Conservation (phyloP, 805 yeast species). For the Cyberlindnera euphorbiae region DNA sequence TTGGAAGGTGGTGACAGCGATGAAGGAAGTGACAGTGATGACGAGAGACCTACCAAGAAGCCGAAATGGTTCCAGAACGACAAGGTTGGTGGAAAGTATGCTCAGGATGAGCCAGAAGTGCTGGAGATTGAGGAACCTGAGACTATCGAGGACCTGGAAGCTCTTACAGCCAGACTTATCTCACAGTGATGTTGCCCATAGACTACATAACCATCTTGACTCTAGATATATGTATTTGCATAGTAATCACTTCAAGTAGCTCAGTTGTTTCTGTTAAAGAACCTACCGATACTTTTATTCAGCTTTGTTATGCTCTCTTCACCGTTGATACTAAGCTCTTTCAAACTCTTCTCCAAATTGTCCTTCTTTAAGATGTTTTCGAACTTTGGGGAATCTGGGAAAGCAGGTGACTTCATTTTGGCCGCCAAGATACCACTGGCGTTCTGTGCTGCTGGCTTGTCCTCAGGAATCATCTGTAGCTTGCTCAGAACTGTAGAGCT, state of each 20-base stretch:
- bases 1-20: conserved; percentile 26
- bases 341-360: conserved; percentile 31
- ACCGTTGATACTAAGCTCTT: conserved; percentile 39
- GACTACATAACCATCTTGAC: conserved; percentile 1
- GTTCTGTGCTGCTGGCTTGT: conserved; percentile 3
- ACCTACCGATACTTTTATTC: conserved; percentile 65
- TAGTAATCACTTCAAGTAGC: too few relatives aligned
- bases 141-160: conserved; percentile 90
- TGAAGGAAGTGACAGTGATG: conserved; percentile 25
- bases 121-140: conserved; percentile 85
- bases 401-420: conserved; percentile 17
- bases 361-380: conserved; percentile 27
- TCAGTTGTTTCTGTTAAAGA: conserved; percentile 37
- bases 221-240: too few relatives aligned
- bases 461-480: conserved; percentile 12
- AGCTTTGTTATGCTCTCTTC: conserved; percentile 60
- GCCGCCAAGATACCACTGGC: conserved; percentile 10
- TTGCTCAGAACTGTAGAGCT: conserved; percentile 25
- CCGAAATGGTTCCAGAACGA: conserved; percentile 36
- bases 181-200: conserved; percentile 3
- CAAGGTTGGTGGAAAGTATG: conserved; percentile 27
- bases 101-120: conserved; percentile 25
- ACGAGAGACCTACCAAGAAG: conserved; percentile 28
- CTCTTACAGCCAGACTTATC: conserved; percentile 54
- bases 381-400: conserved; percentile 24